phyloP scores from a whole-genome alignment of 495 filamentous ascomycete species.

The Trichoderma gamsii region DNA sequence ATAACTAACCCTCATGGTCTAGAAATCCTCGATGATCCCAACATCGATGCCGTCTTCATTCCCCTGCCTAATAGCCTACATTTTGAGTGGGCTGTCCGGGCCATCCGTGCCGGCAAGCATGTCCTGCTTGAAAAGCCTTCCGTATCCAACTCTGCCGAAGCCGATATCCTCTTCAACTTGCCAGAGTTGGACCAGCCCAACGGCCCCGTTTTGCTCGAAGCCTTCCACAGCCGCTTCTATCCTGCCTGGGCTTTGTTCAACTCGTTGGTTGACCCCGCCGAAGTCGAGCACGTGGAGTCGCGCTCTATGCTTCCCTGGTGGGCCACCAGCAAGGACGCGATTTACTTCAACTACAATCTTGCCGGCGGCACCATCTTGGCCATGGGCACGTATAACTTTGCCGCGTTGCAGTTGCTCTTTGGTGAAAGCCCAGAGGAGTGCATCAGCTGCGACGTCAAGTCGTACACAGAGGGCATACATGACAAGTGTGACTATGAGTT shows the following conservation, averaged over 20 bases:
- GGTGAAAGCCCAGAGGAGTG: conserved; percentile 32
- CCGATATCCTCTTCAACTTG: conserved; percentile 37
- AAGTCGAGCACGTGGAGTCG: conserved; percentile 34
- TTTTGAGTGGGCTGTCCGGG: conserved; percentile 48
- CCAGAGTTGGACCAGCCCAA: conserved; percentile 25
- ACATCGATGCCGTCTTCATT: conserved; percentile 48
- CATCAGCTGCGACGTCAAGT: conserved; percentile 27
- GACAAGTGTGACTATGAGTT: conserved; percentile 37
- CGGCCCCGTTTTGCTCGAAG: conserved; percentile 51
- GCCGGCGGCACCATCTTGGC: conserved; percentile 57
- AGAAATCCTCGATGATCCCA: conserved; percentile 48
- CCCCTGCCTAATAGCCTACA: conserved; percentile 48
- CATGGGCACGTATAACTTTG: conserved; percentile 46
- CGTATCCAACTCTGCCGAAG: conserved; percentile 45
- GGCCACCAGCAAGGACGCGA: conserved; percentile 40
- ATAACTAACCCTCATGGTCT: neutral
- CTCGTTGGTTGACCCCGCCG: conserved; percentile 32
- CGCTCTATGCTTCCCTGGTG: conserved; percentile 26
- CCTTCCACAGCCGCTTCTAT: conserved; percentile 52
- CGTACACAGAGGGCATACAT: conserved; percentile 15
- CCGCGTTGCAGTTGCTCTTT: conserved; percentile 37
- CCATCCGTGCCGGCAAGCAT: conserved; percentile 51
- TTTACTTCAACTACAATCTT: conserved; percentile 49
- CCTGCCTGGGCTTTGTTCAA: conserved; percentile 49
- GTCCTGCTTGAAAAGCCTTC: conserved; percentile 55